Conservation (phyloP, 352 stramenopile species). For the Phytophthora litchii region DNA sequence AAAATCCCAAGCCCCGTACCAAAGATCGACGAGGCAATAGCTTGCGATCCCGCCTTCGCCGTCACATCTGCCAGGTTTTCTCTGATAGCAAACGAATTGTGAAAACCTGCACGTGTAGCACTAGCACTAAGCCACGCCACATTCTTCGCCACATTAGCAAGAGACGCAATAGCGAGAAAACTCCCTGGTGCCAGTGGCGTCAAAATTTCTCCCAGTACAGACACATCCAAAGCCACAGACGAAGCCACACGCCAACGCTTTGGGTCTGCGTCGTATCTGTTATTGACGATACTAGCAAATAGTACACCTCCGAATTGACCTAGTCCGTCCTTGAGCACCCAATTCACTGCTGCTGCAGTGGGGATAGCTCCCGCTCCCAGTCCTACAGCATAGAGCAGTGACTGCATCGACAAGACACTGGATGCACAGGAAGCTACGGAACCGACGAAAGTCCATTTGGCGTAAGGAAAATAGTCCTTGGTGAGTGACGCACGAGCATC, state of each 20-base stretch:
- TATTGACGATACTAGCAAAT: slow-evolving; percentile 92
- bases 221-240: slow-evolving; percentile 89
- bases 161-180: slow-evolving; percentile 90
- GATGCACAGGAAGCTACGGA: slow-evolving; percentile 80
- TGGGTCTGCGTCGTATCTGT: slow-evolving; percentile 94
- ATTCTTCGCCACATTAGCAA: slow-evolving; percentile 95
- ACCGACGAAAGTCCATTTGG: slow-evolving; percentile 82
- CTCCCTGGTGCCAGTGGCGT: slow-evolving; percentile 76
- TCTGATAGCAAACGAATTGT: slow-evolving; percentile 90
- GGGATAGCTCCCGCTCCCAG: slow-evolving; percentile 87
- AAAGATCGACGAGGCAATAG: slow-evolving; percentile 92
- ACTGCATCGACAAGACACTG: slow-evolving; percentile 95
- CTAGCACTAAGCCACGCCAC: slow-evolving; percentile 94
- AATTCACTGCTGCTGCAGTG: slow-evolving; percentile 94
- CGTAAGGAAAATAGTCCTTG: slow-evolving; percentile 89
- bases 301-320: slow-evolving; percentile 96
- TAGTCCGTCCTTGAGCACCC: slow-evolving; percentile 97
- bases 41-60: slow-evolving; percentile 95
- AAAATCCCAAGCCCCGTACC: slow-evolving; percentile 69
- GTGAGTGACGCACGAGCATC: slow-evolving; percentile 85
- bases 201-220: slow-evolving; percentile 93
- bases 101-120: slow-evolving; percentile 93
- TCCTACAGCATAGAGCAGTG: slow-evolving; percentile 93
- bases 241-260: slow-evolving; percentile 94
- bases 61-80: slow-evolving; percentile 97